A percentile compares a stretch with the other conserved stretches of the same genome.
Evolutionary conservation across 176 grass and related monocot genomes (phyloP).

Genomic region (Triticum urartu): DNA sequence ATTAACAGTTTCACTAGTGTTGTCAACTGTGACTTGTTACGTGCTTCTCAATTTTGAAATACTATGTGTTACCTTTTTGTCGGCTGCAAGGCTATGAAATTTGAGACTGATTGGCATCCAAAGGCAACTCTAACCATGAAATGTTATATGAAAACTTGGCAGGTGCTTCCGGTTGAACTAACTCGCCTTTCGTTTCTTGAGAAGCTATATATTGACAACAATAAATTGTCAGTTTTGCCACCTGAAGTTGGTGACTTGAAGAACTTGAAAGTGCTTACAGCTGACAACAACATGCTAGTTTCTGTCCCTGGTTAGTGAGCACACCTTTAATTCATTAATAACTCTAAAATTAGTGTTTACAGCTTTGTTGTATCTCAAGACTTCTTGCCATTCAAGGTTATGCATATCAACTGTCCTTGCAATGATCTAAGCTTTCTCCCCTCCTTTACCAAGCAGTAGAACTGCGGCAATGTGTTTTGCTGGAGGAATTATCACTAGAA

Average conservation of each 20-base stretch:
- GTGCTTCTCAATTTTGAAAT: background rate
- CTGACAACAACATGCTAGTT: slow-evolving; percentile 87
- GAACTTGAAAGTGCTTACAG: slow-evolving; percentile 76
- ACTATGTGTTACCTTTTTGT: slow-evolving; percentile 13
- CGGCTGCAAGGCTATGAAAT: slow-evolving; percentile 2
- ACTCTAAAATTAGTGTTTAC: background rate
- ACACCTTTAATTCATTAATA: background rate
- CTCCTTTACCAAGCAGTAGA: slow-evolving; percentile 62
- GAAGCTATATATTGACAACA: slow-evolving; percentile 91
- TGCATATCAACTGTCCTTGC: slow-evolving; percentile 14
- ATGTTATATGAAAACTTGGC: slow-evolving; percentile 30
- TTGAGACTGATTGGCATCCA: background rate
- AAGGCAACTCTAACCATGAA: slow-evolving; percentile 28
- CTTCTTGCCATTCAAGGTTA: slow-evolving; percentile 11
- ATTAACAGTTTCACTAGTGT: background rate
- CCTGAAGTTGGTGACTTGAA: slow-evolving; percentile 92
- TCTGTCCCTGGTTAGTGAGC: slow-evolving; percentile 87
- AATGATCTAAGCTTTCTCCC: background rate
- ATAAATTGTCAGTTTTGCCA: slow-evolving; percentile 82
- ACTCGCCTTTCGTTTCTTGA: slow-evolving; percentile 80
- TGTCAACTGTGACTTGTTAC: background rate
- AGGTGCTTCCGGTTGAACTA: slow-evolving; percentile 92
- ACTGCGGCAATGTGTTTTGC: slow-evolving; percentile 80
- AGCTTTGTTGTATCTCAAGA: slow-evolving; percentile 1
- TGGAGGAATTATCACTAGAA: slow-evolving; percentile 92